Conservation (phyloP, 2,329 filamentous ascomycete species). For the Aspergillus vadensis region DNA sequence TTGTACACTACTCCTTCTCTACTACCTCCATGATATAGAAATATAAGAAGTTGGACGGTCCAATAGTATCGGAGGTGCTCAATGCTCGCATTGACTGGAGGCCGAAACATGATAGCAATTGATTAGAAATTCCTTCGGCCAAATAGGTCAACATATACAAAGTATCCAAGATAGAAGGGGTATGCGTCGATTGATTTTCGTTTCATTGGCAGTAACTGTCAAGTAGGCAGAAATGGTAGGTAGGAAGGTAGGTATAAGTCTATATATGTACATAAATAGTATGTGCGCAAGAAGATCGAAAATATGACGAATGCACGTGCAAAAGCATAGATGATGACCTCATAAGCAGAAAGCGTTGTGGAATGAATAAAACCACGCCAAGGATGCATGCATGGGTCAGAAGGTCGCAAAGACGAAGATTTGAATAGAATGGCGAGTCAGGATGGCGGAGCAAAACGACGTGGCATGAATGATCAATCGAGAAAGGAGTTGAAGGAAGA, state of each 20-base stretch:
- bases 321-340: background rate
- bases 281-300: background rate
- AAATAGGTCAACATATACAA: too few species aligned
- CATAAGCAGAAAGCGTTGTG: background rate
- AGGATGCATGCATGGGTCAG: background rate
- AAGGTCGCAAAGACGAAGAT: background rate
- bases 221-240: background rate
- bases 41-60: too few species aligned
- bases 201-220: background rate
- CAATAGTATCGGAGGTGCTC: too few species aligned
- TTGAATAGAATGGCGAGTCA: background rate
- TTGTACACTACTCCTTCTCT: background rate
- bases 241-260: background rate
- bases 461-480: background rate
- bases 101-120: too few species aligned
- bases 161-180: too few species aligned
- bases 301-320: background rate
- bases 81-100: too few species aligned
- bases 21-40: too few species aligned
- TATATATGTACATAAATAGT: constrained; percentile 3
- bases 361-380: too few species aligned
- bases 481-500: constrained; percentile 1
- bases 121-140: too few species aligned
- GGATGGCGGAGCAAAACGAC: background rate
- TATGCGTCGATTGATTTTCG: too few species aligned